These are phyloP conservation scores for Pseudisothecium myosuroides DNA, from an alignment of 225 moss, liverwort and hornwort genomes.

Conservation along the genomic window DNA sequence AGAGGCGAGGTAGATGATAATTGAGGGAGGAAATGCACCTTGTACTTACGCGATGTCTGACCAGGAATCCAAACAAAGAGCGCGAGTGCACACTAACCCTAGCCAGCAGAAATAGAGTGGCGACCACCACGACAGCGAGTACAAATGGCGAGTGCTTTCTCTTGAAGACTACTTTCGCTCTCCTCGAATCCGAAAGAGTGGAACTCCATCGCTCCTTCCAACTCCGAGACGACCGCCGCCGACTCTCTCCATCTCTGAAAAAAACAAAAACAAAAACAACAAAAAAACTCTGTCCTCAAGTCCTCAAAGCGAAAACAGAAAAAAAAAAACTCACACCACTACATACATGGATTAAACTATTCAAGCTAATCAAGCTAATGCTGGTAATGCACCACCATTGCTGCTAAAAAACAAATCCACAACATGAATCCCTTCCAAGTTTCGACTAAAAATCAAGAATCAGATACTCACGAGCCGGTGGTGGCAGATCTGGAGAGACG, in stretches of 20 bases:
- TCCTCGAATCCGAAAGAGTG: not conserved
- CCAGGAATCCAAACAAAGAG: not conserved
- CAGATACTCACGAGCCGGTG: not conserved
- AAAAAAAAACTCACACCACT: not conserved
- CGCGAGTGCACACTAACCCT: not conserved
- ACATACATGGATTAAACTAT: not conserved
- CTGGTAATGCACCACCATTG: not conserved
- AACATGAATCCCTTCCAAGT: not conserved
- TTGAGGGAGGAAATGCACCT: slow-evolving; percentile 1
- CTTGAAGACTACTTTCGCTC: not conserved
- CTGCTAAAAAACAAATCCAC: not conserved
- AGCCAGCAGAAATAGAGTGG: not conserved
- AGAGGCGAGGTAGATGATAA: not conserved
- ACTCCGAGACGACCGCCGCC: not conserved
- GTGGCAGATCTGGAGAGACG: not conserved
- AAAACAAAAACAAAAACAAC: not conserved
- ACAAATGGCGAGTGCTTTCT: not conserved
- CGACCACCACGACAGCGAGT: not conserved
- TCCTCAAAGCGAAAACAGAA: not conserved
- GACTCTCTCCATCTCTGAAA: not conserved
- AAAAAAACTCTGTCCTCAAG: not conserved
- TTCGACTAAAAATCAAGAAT: not conserved
- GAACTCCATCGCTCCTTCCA: slow-evolving; percentile 14
- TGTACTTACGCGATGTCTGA: not conserved
- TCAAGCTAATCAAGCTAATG: not conserved